A percentile compares a stretch with the other conserved stretches of the same genome.
Evolutionary conservation across 1,139 yeast genomes (phyloP).

Genomic region (Candida dubliniensis): DNA sequence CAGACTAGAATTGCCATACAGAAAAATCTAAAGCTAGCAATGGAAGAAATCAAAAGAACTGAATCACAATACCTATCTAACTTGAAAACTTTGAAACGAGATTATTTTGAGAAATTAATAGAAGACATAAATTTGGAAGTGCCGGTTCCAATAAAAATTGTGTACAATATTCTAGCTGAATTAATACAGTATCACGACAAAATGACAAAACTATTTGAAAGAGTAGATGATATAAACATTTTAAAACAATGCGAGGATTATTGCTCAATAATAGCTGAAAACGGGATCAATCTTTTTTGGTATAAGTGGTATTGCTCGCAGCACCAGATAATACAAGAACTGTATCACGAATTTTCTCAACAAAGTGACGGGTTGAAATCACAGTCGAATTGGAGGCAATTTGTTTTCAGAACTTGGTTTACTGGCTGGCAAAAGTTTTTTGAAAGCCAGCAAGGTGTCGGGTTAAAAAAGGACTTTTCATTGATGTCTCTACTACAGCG

Average conservation of each 20-base stretch:
- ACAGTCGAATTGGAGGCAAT: constrained; percentile 1
- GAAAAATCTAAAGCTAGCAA: constrained; percentile 31
- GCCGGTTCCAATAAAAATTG: constrained; percentile 25
- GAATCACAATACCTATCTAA: constrained; percentile 48
- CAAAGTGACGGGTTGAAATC: not conserved
- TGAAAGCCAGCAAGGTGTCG: constrained; percentile 41
- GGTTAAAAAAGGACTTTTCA: constrained; percentile 40
- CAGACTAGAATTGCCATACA: constrained; percentile 10
- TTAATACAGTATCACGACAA: constrained; percentile 12
- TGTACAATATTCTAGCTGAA: constrained; percentile 21
- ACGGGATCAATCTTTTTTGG: constrained; percentile 12
- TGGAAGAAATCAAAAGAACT: constrained; percentile 49
- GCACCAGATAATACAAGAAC: constrained; percentile 3
- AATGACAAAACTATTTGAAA: constrained; percentile 1
- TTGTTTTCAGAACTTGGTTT: constrained; percentile 16
- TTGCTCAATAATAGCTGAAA: constrained; percentile 4
- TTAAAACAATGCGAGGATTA: not conserved
- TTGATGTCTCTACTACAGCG: constrained; percentile 52
- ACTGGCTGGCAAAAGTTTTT: constrained; percentile 40
- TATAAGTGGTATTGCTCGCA: constrained; percentile 13
- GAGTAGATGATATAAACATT: not conserved
- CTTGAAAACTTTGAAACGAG: constrained; percentile 37
- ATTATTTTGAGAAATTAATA: constrained; percentile 36
- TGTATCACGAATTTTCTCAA: constrained; percentile 3
- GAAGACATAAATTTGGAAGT: constrained; percentile 21